Percentiles rank a stretch among this genome's conserved stretches.
phyloP scores from a whole-genome alignment of 306 rosid genomes.

The Quercus alba region DNA sequence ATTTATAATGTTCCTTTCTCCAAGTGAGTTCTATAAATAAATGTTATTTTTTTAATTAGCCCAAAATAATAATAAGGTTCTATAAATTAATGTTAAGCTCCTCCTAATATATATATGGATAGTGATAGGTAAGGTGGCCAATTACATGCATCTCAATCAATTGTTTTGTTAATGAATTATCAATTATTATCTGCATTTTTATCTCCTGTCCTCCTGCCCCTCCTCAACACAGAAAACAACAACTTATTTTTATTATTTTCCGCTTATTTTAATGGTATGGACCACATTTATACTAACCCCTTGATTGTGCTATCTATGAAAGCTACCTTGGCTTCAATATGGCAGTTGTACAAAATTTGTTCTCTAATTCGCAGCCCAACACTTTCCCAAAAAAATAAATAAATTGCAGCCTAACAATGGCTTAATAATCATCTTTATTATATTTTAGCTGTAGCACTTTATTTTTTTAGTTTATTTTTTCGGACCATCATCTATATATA shows the following conservation, averaged over 20 bases:
- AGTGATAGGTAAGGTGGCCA: not conserved
- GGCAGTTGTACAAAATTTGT: not conserved
- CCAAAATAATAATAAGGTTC: no score
- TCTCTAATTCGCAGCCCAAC: not conserved
- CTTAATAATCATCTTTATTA: no score
- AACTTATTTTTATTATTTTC: not conserved
- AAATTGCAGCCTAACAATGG: no score
- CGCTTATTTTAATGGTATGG: not conserved
- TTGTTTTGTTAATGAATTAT: not conserved
- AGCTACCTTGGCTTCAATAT: not conserved
- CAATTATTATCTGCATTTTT: not conserved
- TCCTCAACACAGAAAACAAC: not conserved
- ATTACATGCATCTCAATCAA: not conserved
- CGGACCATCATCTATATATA: no score
- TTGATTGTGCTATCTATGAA: not conserved
- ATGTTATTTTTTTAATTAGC: no score
- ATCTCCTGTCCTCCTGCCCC: slow-evolving; percentile 17
- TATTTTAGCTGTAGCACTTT: no score
- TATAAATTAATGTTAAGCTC: not conserved
- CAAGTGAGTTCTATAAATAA: not conserved
- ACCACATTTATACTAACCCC: not conserved
- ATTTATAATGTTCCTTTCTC: no score
- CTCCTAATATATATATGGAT: not conserved
- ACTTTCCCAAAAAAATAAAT: no score
- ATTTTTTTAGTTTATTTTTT: no score